Evolutionary conservation across 495 filamentous ascomycete species (phyloP), one percentile per base, ranked within the genome.

Genomic region (Penicillium pulvis): DNA sequence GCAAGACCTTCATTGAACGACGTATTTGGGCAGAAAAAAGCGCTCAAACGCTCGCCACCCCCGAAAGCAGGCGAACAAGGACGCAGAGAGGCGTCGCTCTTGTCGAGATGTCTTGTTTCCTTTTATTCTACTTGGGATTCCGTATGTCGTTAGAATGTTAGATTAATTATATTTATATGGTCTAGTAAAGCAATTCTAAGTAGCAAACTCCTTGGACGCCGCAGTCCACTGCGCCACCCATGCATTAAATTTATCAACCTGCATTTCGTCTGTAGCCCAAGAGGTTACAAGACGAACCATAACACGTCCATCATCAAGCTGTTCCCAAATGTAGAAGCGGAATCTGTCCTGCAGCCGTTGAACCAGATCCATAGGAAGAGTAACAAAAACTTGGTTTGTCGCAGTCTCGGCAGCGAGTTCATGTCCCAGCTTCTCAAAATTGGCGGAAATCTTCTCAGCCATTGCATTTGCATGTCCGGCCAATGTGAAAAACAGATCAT

Each of bases 381-480:
- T 58, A 4, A 70, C 65, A 61, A 75, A 75, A 31, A 75, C 71
- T 56, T 75, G 73, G 41, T 75, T 75, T 19, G 73, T 75, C 50
- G 71, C 68, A 10, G 73, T 75, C 39, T 68, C 57, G 4, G 70
- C 72, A 17, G 58, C 59, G 54, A 76, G 46, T 19, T 46, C 36
- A 61, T 73, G 72, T 1, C 73, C 72, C 28, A 73, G 30, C 5
- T 56, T 12, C 36, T 69, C 63, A 16, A 76, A 70, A 46, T 67
- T 67, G 11, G 46, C 56, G 5, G 72, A 70, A 44, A 76, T 71
- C 43, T 58, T 67, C 56, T 67, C 50, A 0, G 76, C 75, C 76
- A 76, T 78, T 3, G 63, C 51, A 43, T 76, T 79, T 31, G 74
- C 76, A 67, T 79, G 71, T 5, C 61, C 51, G 4, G 75, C 75